These are phyloP conservation scores for Zymoseptoria tritici DNA, from an alignment of 2,329 filamentous ascomycete genomes.

Conservation along the genomic window DNA sequence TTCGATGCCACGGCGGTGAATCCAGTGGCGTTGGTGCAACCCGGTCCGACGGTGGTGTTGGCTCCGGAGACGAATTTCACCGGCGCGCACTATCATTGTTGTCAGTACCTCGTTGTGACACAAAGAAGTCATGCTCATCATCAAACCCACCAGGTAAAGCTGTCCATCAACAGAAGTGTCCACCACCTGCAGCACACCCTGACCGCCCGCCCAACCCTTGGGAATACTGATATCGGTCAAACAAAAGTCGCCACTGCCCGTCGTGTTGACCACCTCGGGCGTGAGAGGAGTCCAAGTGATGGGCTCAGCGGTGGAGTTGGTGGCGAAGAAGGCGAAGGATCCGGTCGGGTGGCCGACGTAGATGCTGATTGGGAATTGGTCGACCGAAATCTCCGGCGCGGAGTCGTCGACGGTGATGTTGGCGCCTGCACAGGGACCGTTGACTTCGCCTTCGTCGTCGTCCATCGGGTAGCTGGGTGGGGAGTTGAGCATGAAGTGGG, in stretches of 20 bases:
- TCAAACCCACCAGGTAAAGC: conserved; percentile 28
- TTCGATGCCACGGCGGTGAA: conserved; percentile 22
- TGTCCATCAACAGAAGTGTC: conserved; percentile 23
- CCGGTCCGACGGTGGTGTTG: conserved; percentile 21
- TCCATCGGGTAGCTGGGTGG: conserved; percentile 29
- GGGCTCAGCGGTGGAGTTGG: conserved; percentile 21
- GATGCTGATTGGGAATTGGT: conserved; percentile 23
- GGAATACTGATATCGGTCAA: conserved; percentile 21
- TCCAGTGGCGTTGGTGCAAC: conserved; percentile 22
- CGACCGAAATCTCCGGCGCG: conserved; percentile 22
- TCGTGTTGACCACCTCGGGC: conserved; percentile 18
- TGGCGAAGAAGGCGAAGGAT: conserved; percentile 23
- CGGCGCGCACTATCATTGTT: conserved; percentile 21
- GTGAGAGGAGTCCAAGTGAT: conserved; percentile 26
- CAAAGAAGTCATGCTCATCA: background rate
- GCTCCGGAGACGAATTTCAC: conserved; percentile 26
- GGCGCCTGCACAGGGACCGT: conserved; percentile 24
- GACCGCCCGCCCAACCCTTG: conserved; percentile 20
- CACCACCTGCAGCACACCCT: conserved; percentile 26
- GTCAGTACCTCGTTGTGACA: background rate
- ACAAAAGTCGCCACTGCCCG: conserved; percentile 25
- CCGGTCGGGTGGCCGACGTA: conserved; percentile 23
- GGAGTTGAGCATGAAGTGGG: conserved; percentile 38
- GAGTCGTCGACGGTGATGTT: conserved; percentile 18
- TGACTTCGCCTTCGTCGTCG: conserved; percentile 21